Percentiles rank a stretch among this genome's conserved stretches.
Conservation (phyloP, 106 monocot species). For the Platanthera zijinensis region DNA sequence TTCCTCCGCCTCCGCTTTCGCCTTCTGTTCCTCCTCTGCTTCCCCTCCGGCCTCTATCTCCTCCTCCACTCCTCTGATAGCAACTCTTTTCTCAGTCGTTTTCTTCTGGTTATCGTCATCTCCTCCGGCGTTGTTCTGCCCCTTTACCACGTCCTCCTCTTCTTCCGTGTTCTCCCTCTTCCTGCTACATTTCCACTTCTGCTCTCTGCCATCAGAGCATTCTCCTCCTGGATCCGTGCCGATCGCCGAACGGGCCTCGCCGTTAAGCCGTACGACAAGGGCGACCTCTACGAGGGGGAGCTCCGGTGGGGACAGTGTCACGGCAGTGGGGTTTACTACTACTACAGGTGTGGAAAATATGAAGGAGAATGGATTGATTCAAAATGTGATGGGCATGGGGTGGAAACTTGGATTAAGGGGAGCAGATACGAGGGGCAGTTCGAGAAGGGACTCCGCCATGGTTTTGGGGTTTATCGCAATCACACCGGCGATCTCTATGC, state of each 20-base stretch:
- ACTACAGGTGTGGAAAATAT: conserved; percentile 19
- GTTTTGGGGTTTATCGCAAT: conserved; percentile 17
- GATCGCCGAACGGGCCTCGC: background rate
- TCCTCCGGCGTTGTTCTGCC: background rate
- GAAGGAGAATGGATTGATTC: conserved; percentile 21
- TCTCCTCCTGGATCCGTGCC: background rate
- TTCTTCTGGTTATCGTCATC: background rate
- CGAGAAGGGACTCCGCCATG: background rate
- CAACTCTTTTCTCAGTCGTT: background rate
- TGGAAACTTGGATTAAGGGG: no score
- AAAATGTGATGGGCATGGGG: conserved; percentile 1
- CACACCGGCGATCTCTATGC: conserved; percentile 21
- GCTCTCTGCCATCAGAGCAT: background rate
- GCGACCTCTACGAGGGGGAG: no score
- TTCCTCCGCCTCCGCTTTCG: no score
- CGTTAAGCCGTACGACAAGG: no score
- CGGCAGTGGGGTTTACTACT: conserved; percentile 21
- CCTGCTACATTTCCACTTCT: background rate
- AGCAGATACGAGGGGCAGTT: no score
- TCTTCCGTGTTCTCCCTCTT: background rate
- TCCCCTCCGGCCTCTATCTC: no score
- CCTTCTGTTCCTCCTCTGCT: background rate
- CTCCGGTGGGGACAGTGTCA: conserved; percentile 4
- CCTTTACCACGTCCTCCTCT: background rate
- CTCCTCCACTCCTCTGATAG: no score